phyloP scores from a whole-genome alignment of 805 yeast genomes.

The Candida tammaniensis region DNA sequence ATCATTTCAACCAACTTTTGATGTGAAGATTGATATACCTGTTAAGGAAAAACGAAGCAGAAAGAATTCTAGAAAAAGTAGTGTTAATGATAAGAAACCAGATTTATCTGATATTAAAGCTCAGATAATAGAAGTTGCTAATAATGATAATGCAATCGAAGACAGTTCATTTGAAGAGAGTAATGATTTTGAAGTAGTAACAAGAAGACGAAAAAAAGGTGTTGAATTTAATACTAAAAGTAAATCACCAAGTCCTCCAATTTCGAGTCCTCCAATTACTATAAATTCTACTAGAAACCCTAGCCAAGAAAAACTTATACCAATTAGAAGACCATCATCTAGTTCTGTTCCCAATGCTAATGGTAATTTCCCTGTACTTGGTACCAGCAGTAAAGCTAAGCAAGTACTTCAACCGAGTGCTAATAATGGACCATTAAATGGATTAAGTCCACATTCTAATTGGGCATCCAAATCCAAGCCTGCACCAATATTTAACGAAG shows the following conservation, averaged over 20 bases:
- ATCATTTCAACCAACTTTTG: constrained; percentile 36
- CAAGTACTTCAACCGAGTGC: too few species aligned
- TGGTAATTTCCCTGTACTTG: constrained; percentile 2
- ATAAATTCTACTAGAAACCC: not conserved
- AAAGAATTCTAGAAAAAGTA: constrained; percentile 19
- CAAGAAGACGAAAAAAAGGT: constrained; percentile 12
- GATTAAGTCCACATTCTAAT: constrained; percentile 24
- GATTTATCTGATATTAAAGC: constrained; percentile 25
- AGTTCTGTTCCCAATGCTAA: not conserved
- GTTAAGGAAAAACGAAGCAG: constrained; percentile 18
- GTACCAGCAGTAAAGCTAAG: too few species aligned
- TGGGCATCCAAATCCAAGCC: constrained; percentile 23
- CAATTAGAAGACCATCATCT: too few species aligned
- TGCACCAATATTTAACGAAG: constrained; percentile 9
- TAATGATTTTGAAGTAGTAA: constrained; percentile 27
- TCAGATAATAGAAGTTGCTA: constrained; percentile 14
- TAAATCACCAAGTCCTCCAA: constrained; percentile 9
- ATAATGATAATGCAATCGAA: constrained; percentile 20
- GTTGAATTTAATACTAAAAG: constrained; percentile 2
- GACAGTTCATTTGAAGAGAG: constrained; percentile 13
- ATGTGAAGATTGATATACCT: constrained; percentile 21
- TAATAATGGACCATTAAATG: too few species aligned
- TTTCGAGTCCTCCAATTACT: too few species aligned
- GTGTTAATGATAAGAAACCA: constrained; percentile 14
- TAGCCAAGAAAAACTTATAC: too few species aligned